phyloP scores from a whole-genome alignment of 257 asterid species.

The Marsdenia floribunda region DNA sequence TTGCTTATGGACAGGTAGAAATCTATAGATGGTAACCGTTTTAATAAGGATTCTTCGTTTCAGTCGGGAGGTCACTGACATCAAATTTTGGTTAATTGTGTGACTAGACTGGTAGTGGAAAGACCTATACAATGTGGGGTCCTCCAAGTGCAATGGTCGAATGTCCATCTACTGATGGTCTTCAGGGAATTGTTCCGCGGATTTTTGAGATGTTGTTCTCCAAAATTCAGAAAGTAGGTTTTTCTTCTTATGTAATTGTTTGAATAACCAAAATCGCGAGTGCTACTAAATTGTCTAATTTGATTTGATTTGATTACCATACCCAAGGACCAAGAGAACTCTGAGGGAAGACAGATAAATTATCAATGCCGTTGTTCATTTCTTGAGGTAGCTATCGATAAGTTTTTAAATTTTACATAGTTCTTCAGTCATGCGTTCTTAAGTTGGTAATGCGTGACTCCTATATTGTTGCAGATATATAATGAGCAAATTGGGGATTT shows the following conservation, averaged over 20 bases:
- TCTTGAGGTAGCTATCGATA: slow-evolving; percentile 58
- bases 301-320: slow-evolving; percentile 9
- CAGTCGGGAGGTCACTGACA: background rate
- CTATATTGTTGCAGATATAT: slow-evolving; percentile 52
- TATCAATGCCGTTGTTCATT: slow-evolving; percentile 97
- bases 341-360: slow-evolving; percentile 58
- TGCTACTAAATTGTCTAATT: slow-evolving; percentile 6
- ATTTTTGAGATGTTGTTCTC: slow-evolving; percentile 73
- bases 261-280: background rate
- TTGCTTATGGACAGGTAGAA: slow-evolving; percentile 95
- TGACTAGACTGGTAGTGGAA: slow-evolving; percentile 91
- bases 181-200: slow-evolving; percentile 88
- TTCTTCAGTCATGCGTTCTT: background rate
- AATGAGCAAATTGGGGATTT: slow-evolving; percentile 85
- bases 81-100: slow-evolving; percentile 6
- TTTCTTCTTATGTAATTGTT: slow-evolving; percentile 1
- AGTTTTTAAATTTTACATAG: background rate
- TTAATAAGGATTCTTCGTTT: background rate
- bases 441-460: slow-evolving; percentile 2
- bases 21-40: background rate
- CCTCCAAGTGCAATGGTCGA: slow-evolving; percentile 90
- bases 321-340: slow-evolving; percentile 65
- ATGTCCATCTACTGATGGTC: slow-evolving; percentile 50
- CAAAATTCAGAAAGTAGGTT: slow-evolving; percentile 65
- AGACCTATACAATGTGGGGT: slow-evolving; percentile 97